phyloP scores from a whole-genome alignment of 2,329 filamentous ascomycete genomes.

The Cladophialophora chaetospira region DNA sequence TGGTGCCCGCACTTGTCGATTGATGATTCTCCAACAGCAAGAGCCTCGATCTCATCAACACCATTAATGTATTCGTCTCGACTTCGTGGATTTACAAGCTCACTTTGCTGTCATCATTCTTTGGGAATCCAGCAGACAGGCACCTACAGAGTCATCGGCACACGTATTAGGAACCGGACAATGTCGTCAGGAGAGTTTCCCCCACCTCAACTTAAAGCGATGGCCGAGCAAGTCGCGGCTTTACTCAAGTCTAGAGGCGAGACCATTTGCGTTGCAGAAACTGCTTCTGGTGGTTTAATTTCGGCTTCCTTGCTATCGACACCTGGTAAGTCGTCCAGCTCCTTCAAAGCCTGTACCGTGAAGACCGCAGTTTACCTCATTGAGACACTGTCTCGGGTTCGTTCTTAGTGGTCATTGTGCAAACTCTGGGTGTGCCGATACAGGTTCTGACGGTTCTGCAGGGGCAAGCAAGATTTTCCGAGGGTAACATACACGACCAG shows the following conservation, averaged over 20 bases:
- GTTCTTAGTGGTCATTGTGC: no score
- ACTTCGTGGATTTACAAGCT: not conserved
- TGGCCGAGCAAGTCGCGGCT: constrained; percentile 24
- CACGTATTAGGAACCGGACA: no score
- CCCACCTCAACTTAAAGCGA: constrained; percentile 10
- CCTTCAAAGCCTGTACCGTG: constrained; percentile 55
- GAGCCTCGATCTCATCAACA: not conserved
- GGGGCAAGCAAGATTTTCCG: no score
- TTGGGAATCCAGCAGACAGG: no score
- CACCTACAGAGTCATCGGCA: no score
- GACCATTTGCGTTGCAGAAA: constrained; percentile 64
- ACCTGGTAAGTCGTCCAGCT: constrained; percentile 61
- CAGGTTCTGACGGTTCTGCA: no score
- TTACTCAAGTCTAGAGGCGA: constrained; percentile 53
- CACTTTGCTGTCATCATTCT: no score
- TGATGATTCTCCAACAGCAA: not conserved
- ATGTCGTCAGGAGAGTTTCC: constrained; percentile 14
- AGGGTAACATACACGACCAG: no score
- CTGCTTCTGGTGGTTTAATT: constrained; percentile 64
- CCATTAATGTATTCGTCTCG: not conserved
- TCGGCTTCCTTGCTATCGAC: constrained; percentile 60
- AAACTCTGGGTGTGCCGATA: no score
- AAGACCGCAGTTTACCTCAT: not conserved
- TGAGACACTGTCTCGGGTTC: no score
- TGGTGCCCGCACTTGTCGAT: no score